phyloP scores from a whole-genome alignment of 2,329 filamentous ascomycete species.

The Orbilia brochopaga region DNA sequence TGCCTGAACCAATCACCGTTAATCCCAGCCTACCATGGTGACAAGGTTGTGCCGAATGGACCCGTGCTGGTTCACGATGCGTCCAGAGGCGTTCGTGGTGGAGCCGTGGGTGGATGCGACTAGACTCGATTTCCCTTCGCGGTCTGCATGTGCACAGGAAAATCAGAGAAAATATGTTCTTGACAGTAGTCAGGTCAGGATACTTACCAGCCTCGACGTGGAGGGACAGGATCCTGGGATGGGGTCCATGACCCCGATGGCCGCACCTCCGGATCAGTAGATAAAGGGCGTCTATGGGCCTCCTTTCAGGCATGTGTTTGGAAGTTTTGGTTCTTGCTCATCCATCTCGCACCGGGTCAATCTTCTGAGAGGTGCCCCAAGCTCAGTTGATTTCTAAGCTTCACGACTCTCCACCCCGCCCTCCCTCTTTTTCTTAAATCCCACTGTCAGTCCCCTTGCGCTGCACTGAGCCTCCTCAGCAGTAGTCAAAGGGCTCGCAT shows the following conservation, averaged over 20 bases:
- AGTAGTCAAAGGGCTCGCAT: background rate
- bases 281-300: constrained; percentile 48
- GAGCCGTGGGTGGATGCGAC: constrained; percentile 25
- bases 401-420: background rate
- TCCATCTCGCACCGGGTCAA: constrained; percentile 15
- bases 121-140: constrained; percentile 5
- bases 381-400: background rate
- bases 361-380: constrained; percentile 27
- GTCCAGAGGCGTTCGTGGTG: constrained; percentile 8
- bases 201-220: constrained; percentile 1
- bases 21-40: constrained; percentile 4
- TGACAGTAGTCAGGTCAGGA: too few relatives aligned
- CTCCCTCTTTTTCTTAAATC: background rate
- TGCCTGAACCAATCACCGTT: constrained; percentile 35
- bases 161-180: constrained; percentile 3
- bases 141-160: constrained; percentile 7
- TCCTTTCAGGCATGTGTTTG: constrained; percentile 19
- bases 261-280: constrained; percentile 38
- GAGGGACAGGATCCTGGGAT: constrained; percentile 10
- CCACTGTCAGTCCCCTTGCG: background rate
- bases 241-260: constrained; percentile 22
- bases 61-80: constrained; percentile 32
- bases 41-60: constrained; percentile 21
- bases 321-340: constrained; percentile 15
- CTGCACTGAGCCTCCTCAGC: background rate